These are phyloP conservation scores for Ophiocordyceps camponoti-saundersi DNA, from an alignment of 2,329 filamentous ascomycete species.

Conservation along the genomic window DNA sequence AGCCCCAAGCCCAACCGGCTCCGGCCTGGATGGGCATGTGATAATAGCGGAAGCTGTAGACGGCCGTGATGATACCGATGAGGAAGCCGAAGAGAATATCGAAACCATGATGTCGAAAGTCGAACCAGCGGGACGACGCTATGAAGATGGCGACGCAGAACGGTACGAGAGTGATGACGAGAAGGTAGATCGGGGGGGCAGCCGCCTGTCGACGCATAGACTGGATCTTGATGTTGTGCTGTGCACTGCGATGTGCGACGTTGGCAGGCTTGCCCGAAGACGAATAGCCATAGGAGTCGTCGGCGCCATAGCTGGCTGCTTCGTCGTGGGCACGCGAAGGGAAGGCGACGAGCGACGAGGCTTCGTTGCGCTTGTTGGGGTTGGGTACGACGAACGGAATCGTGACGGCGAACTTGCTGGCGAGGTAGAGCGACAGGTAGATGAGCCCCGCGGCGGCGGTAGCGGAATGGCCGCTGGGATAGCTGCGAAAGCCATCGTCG, in stretches of 20 bases:
- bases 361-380: constrained; percentile 23
- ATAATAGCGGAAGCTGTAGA: constrained; percentile 70
- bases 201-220: constrained; percentile 52
- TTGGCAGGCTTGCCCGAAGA: constrained; percentile 8
- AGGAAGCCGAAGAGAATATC: constrained; percentile 76
- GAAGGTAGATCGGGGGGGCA: constrained; percentile 64
- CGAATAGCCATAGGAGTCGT: constrained; percentile 5
- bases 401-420: constrained; percentile 62
- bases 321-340: constrained; percentile 45
- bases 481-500: constrained; percentile 72
- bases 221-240: constrained; percentile 15
- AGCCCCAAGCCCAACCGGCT: constrained; percentile 80
- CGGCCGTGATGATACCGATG: constrained; percentile 55
- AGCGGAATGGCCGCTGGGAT: constrained; percentile 38
- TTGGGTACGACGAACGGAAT: constrained; percentile 48
- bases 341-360: constrained; percentile 44
- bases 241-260: constrained; percentile 5
- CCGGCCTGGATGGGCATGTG: constrained; percentile 60
- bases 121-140: constrained; percentile 68
- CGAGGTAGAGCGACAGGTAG: constrained; percentile 76
- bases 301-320: constrained; percentile 9
- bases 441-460: constrained; percentile 64
- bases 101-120: constrained; percentile 84
- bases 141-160: constrained; percentile 66
- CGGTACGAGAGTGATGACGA: constrained; percentile 53